Evolutionary conservation across 1,139 yeast genomes (phyloP), one percentile per base, ranked within the genome.

Genomic region (Yarrowia galli): DNA sequence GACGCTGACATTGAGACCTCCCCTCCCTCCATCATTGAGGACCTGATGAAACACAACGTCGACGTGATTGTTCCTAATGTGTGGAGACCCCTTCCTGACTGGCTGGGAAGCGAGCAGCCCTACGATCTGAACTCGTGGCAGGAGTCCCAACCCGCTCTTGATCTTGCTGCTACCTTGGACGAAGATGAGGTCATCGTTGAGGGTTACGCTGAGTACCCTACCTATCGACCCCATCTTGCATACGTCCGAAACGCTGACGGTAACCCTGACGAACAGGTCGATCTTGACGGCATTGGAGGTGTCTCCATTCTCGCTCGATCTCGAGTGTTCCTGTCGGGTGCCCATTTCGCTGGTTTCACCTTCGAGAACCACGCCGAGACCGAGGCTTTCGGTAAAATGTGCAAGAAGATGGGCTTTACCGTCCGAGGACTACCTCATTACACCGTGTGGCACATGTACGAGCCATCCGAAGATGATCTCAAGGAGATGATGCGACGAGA

Each of bases 61-160:
- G 92, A 88, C 73, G 89, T 88, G 40, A 86, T 87, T 67, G 95
- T 91, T 40, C 97, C 97, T 23, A 91, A 91, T 75, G 96, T 91
- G 67, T 91, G 97, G 97, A 84, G 97, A 74, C 97, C 97, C 1
- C 81, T 91, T 69, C 97, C 97, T 0, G 92, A 88, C 74, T 91
- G 96, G 95, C 82, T 91, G 68, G 96, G 96, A 16, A 87, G 88
- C 73, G 93, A 91, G 76, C 97, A 91, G 78, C 96, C 97, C 0
- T 91, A 92, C 75, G 97, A 91, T 79, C 84, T 92, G 75, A 91
- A 91, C 79, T 89, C 97, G 36, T 91, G 97, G 97, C 92, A 88
- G 75, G 97, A 91, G 79, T 84, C 90, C 67, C 93, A 88, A 70
- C 91, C 96, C 45, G 97, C 95, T 0, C 76, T 90, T 64, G 90